These are phyloP conservation scores for Zoysia matrella DNA, from an alignment of 202 grass and related monocot species.

Conservation along the genomic window DNA sequence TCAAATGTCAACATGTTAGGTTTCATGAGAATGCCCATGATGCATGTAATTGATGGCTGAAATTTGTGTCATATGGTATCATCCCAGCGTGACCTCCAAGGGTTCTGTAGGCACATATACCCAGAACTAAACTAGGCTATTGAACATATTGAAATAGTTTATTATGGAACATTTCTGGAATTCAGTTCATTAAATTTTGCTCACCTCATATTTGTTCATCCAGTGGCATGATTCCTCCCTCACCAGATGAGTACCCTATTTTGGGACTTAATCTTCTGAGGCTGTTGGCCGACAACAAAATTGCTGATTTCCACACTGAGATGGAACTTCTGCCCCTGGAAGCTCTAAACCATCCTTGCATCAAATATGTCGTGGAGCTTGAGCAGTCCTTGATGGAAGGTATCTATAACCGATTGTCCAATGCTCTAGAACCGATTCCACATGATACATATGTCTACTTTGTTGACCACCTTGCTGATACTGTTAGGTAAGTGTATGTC, in stretches of 20 bases:
- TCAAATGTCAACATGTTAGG: neutral
- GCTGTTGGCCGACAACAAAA: slow-evolving; percentile 76
- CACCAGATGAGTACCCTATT: slow-evolving; percentile 71
- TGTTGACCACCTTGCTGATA: slow-evolving; percentile 70
- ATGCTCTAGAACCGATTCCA: slow-evolving; percentile 55
- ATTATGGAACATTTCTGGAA: neutral
- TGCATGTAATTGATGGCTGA: neutral
- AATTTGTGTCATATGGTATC: neutral
- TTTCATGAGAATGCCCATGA: neutral
- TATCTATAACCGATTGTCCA: slow-evolving; percentile 60
- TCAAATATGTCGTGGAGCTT: slow-evolving; percentile 79
- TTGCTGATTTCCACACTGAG: slow-evolving; percentile 89
- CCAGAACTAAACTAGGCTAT: neutral
- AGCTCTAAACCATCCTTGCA: slow-evolving; percentile 76
- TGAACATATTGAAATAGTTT: neutral
- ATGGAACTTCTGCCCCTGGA: slow-evolving; percentile 65
- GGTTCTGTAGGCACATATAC: neutral
- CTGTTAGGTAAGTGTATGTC: slow-evolving; percentile 61
- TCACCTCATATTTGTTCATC: slow-evolving; percentile 16
- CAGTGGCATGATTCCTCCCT: slow-evolving; percentile 73
- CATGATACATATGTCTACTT: slow-evolving; percentile 78
- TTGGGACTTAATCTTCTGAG: slow-evolving; percentile 85
- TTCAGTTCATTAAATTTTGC: neutral
- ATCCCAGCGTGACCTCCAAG: neutral
- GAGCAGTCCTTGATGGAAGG: slow-evolving; percentile 91